Evolutionary conservation across 2,329 filamentous ascomycete species (phyloP).

Genomic region (Colletotrichum costaricense): DNA sequence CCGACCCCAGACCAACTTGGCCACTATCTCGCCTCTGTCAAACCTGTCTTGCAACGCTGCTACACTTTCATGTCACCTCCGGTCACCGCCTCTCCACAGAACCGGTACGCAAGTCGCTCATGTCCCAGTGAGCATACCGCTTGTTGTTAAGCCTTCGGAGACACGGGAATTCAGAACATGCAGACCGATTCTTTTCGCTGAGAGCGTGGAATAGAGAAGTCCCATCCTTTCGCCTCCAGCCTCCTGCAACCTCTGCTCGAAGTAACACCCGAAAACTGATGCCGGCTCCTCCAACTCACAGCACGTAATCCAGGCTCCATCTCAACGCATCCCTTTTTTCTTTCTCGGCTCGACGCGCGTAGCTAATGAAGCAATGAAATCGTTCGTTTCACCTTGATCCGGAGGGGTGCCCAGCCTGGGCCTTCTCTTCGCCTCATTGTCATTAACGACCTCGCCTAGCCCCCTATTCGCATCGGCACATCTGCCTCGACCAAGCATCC

Average conservation of each 20-base stretch:
- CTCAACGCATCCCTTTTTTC: slow-evolving; percentile 10
- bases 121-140: slow-evolving; percentile 5
- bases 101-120: not conserved
- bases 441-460: slow-evolving; percentile 12
- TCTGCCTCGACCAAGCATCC: slow-evolving; percentile 9
- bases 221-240: not conserved
- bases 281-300: not conserved
- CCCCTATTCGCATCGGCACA: not conserved
- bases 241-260: not conserved
- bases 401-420: slow-evolving; percentile 20
- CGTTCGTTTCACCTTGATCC: slow-evolving; percentile 26
- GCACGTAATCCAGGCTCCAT: slow-evolving; percentile 12
- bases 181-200: slow-evolving; percentile 8
- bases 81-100: slow-evolving; percentile 25
- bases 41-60: slow-evolving; percentile 22
- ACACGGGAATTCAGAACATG: not conserved
- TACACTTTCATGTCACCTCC: slow-evolving; percentile 25
- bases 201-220: not conserved
- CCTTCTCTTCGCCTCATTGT: slow-evolving; percentile 20
- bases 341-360: slow-evolving; percentile 12
- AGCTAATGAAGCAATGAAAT: slow-evolving; percentile 29
- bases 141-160: not conserved
- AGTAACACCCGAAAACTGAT: not conserved
- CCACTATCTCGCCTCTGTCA: slow-evolving; percentile 19
- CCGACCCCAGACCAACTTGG: slow-evolving; percentile 2